phyloP scores from a whole-genome alignment of 352 stramenopile genomes.

The Plasmopara muralis region DNA sequence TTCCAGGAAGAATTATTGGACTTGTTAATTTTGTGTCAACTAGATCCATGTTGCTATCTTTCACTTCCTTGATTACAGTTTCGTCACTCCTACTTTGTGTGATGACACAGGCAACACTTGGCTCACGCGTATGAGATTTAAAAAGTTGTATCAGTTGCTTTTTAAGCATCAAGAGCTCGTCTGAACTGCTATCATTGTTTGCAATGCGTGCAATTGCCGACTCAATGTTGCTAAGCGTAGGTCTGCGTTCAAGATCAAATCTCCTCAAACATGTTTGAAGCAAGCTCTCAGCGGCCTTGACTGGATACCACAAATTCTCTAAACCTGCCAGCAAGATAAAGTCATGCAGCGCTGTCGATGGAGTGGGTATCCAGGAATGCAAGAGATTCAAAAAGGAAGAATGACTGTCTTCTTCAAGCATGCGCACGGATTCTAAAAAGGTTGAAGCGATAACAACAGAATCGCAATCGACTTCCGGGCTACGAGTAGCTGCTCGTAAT shows the following conservation, averaged over 20 bases:
- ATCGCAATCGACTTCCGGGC: neutral
- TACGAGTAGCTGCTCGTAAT: slow-evolving; percentile 7
- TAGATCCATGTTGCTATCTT: neutral
- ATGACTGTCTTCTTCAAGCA: slow-evolving; percentile 18
- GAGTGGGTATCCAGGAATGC: slow-evolving; percentile 4
- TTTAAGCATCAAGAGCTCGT: slow-evolving; percentile 15
- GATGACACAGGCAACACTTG: neutral
- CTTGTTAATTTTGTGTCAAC: too few relatives aligned
- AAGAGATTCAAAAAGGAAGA: slow-evolving; percentile 12
- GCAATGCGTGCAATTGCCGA: slow-evolving; percentile 7
- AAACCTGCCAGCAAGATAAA: slow-evolving; percentile 11
- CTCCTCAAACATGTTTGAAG: slow-evolving; percentile 11
- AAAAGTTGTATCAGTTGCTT: slow-evolving; percentile 4
- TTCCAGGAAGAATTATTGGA: neutral
- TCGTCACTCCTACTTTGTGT: neutral
- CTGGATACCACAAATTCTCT: slow-evolving; percentile 1
- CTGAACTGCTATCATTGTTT: slow-evolving; percentile 4
- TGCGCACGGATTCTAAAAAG: neutral
- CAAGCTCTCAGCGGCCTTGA: slow-evolving; percentile 2
- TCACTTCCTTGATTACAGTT: neutral
- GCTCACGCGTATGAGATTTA: slow-evolving; percentile 3
- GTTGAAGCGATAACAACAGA: neutral
- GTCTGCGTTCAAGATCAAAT: slow-evolving; percentile 11
- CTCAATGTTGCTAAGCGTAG: slow-evolving; percentile 6
- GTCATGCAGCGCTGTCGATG: slow-evolving; percentile 5